Conservation (phyloP, 768 basidiomycete species). For the Russula olivacea region DNA sequence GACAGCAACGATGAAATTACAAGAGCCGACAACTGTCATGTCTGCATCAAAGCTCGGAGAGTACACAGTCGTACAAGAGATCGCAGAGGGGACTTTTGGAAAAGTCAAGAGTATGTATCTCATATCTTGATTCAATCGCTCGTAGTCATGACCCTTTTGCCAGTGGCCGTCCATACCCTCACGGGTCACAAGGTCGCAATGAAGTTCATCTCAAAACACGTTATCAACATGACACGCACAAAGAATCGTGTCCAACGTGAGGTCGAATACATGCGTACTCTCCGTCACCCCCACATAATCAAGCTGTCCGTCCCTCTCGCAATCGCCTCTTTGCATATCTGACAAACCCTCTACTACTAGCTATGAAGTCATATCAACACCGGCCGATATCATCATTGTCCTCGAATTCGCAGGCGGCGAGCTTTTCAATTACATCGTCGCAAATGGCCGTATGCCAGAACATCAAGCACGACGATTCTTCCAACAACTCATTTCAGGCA, state of each 20-base stretch:
- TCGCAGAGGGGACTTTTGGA: slow-evolving; percentile 96
- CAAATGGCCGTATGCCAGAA: slow-evolving; percentile 88
- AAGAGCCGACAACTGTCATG: slow-evolving; percentile 32
- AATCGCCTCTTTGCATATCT: slow-evolving; percentile 18
- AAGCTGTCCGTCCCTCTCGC: slow-evolving; percentile 64
- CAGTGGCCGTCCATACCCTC: slow-evolving; percentile 90
- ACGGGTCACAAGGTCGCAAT: slow-evolving; percentile 96
- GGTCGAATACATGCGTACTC: slow-evolving; percentile 93
- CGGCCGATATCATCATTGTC: slow-evolving; percentile 96
- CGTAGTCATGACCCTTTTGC: slow-evolving; percentile 18
- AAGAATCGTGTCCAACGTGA: slow-evolving; percentile 89
- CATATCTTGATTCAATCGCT: background rate
- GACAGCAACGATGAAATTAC: slow-evolving; percentile 26
- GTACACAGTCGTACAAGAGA: slow-evolving; percentile 81
- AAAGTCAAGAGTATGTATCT: slow-evolving; percentile 90
- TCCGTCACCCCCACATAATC: slow-evolving; percentile 95
- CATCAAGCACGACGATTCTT: slow-evolving; percentile 88
- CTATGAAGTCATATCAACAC: slow-evolving; percentile 87
- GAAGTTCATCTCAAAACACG: slow-evolving; percentile 95
- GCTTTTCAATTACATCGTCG: slow-evolving; percentile 96
- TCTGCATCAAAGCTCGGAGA: slow-evolving; percentile 79
- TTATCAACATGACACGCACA: slow-evolving; percentile 86
- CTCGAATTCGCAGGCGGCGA: slow-evolving; percentile 96
- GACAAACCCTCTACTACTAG: slow-evolving; percentile 32
- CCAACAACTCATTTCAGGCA: slow-evolving; percentile 95